These are phyloP conservation scores for Stagonosporopsis rhizophila DNA, from an alignment of 2,329 filamentous ascomycete genomes.

Conservation along the genomic window DNA sequence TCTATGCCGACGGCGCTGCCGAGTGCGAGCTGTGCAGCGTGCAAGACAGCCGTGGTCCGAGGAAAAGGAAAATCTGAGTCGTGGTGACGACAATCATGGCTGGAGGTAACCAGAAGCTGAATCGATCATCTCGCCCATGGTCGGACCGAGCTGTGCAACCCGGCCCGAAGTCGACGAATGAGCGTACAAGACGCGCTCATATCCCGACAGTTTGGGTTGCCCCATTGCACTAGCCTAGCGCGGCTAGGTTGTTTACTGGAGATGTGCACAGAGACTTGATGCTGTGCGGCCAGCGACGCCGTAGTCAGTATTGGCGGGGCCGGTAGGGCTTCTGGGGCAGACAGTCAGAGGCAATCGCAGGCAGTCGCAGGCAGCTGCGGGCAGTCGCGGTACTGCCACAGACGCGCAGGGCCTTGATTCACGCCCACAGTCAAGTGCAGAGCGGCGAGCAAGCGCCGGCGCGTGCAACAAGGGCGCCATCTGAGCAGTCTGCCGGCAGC, in stretches of 20 bases:
- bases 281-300: slow-evolving; percentile 9
- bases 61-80: neutral
- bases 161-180: slow-evolving; percentile 18
- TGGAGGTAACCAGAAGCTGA: neutral
- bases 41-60: neutral
- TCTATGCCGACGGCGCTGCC: neutral
- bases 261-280: slow-evolving; percentile 2
- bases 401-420: too few relatives aligned
- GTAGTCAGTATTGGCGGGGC: slow-evolving; percentile 2
- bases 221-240: neutral
- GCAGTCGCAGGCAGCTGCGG: too few relatives aligned
- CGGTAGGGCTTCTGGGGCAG: neutral
- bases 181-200: neutral
- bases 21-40: neutral
- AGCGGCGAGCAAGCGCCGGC: slow-evolving; percentile 7
- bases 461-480: neutral
- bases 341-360: too few relatives aligned
- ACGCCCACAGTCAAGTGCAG: neutral
- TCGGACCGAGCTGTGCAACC: neutral
- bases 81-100: neutral
- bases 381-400: too few relatives aligned
- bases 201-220: neutral
- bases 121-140: neutral
- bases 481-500: neutral
- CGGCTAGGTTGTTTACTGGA: neutral